These are phyloP conservation scores for Lachancea lanzarotensis DNA, from an alignment of 805 yeast genomes.

Conservation along the genomic window DNA sequence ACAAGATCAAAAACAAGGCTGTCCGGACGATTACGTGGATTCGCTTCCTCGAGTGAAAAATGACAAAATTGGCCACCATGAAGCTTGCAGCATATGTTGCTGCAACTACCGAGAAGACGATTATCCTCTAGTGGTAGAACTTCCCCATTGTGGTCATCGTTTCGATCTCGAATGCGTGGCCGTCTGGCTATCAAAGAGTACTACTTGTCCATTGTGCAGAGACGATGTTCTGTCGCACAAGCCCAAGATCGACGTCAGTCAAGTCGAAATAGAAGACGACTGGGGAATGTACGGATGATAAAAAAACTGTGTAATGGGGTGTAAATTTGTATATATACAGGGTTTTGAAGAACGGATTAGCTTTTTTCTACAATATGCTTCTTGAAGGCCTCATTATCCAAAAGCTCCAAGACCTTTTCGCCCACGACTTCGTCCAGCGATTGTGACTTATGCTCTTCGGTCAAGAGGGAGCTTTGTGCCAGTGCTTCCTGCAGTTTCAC, in stretches of 20 bases:
- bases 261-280: conserved; percentile 59
- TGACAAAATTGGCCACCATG: conserved; percentile 38
- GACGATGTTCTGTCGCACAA: conserved; percentile 55
- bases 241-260: conserved; percentile 37
- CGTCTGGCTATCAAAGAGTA: conserved; percentile 74
- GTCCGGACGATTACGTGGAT: conserved; percentile 65
- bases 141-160: conserved; percentile 71
- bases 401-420: conserved; percentile 60
- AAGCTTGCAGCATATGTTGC: conserved; percentile 83
- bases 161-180: conserved; percentile 88
- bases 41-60: conserved; percentile 63
- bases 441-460: conserved; percentile 2
- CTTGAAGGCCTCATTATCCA: conserved; percentile 65
- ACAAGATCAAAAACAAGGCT: conserved; percentile 36
- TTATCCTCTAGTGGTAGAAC: conserved; percentile 70
- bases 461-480: conserved; percentile 25
- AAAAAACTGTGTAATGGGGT: not conserved
- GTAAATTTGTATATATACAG: conserved; percentile 1
- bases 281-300: conserved; percentile 73
- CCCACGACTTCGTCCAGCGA: conserved; percentile 26
- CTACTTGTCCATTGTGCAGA: conserved; percentile 84
- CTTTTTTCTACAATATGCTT: conserved; percentile 34
- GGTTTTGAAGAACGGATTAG: not conserved
- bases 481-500: conserved; percentile 39
- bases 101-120: conserved; percentile 61